Evolutionary conservation across 208 protist genomes (phyloP), one percentile per base, ranked within the genome.

Genomic region (Crithidia fasciculata): DNA sequence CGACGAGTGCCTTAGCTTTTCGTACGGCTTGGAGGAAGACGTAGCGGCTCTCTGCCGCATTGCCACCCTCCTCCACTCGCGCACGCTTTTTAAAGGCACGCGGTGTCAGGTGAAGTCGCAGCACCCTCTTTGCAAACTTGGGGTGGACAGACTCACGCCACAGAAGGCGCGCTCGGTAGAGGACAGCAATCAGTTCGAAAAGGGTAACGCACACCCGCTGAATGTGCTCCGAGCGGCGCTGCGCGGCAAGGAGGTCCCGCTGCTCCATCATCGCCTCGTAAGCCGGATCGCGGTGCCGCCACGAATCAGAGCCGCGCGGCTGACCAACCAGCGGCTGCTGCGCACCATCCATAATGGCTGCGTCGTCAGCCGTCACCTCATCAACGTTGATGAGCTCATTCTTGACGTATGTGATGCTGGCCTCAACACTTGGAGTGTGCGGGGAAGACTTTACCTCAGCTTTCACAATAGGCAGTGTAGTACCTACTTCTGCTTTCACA

Each of bases 251-350:
- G n/a, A 89, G 61, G 59, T 95, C 84, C 50, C 81, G 80, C 58
- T 93, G 89, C 69, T 95, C 89, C 44, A 85, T 68, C 83, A 93
- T 89, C 16, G 81, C 82, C 69, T 87, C 82, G 57, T 92, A 91
- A 2, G 80, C 84, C 7, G 90, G 85, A 55, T 94, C 90, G 39
- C 55, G 63, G 9, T 67, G 73, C 45, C 88, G 59, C 89, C 89
- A 95, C 63, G 72, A 52, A 13, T 75, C 63, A 0, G 64, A 75
- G 8, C 63, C 19, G 47, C 78, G 72, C 15, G 78, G 70, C 67
- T 88, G 84, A 40, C 84, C 85, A 40, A 84, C 81, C 39, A 95
- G 75, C 16, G 91, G 88, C 4, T 80, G 76, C 37, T 83, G 76
- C 12, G 87, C 78, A 52, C 90, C 86, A 6, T 76, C 67, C 69